Conservation (phyloP, 768 basidiomycete genomes). For the Pisolithus orientalis region DNA sequence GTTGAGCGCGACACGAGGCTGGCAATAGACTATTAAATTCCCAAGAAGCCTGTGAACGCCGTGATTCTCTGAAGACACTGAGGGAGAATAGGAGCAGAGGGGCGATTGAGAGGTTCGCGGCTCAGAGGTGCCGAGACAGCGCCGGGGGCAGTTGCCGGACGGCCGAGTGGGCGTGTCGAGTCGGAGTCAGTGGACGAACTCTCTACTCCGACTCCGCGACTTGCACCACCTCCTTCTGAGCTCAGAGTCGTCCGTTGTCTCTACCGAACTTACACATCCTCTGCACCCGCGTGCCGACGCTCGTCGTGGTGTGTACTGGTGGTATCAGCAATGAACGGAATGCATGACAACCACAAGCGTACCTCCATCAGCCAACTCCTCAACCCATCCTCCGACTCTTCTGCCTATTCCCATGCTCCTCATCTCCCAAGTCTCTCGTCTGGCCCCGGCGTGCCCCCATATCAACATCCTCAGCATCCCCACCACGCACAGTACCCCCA, state of each 20-base stretch:
- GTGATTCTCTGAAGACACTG: background rate
- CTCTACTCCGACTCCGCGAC: constrained; percentile 27
- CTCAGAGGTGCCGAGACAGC: constrained; percentile 11
- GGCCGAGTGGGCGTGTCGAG: constrained; percentile 21
- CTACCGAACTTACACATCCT: constrained; percentile 17
- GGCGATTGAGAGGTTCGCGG: constrained; percentile 24
- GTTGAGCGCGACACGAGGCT: background rate
- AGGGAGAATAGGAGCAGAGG: background rate
- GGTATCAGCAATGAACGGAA: constrained; percentile 29
- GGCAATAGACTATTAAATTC: background rate
- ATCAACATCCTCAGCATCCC: constrained; percentile 24
- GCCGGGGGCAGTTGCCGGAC: constrained; percentile 11
- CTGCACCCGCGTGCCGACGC: constrained; percentile 10
- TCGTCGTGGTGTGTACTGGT: constrained; percentile 8
- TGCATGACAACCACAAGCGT: constrained; percentile 42
- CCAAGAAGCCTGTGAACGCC: too few species aligned
- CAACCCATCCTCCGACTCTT: constrained; percentile 39
- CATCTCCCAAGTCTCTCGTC: constrained; percentile 23
- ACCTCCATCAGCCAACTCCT: constrained; percentile 47
- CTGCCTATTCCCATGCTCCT: constrained; percentile 26
- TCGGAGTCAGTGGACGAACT: constrained; percentile 13
- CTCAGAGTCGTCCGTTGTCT: constrained; percentile 13
- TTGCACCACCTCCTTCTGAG: constrained; percentile 22
- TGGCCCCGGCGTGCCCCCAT: constrained; percentile 18
- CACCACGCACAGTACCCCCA: constrained; percentile 22